Conservation (phyloP, 1,284 basidiomycete species). For the Cryptococcus deneoformans region DNA sequence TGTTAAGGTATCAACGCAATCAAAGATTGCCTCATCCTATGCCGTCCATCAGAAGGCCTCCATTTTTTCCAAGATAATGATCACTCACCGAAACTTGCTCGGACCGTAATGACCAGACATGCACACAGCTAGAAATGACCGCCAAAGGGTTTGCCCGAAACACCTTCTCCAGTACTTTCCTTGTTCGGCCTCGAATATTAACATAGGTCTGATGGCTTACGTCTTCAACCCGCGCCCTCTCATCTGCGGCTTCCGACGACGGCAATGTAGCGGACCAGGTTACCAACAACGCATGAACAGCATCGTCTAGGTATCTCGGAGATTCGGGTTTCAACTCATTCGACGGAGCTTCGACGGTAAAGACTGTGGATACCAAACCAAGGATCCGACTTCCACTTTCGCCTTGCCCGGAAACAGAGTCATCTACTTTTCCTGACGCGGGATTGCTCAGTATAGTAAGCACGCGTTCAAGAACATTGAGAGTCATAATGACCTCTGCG, state of each 20-base stretch:
- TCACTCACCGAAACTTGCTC: conserved; percentile 27
- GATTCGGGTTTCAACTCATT: conserved; percentile 20
- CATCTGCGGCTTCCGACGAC: background rate
- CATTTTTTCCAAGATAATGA: background rate
- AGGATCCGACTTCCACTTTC: conserved; percentile 51
- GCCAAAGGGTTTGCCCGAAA: conserved; percentile 76
- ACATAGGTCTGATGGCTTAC: conserved; percentile 26
- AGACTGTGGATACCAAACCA: conserved; percentile 49
- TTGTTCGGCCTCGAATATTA: conserved; percentile 58
- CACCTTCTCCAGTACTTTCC: conserved; percentile 77
- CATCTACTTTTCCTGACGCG: conserved; percentile 21
- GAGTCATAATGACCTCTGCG: conserved; percentile 75
- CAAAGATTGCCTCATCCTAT: conserved; percentile 60
- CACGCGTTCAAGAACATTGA: conserved; percentile 78
- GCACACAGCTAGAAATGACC: conserved; percentile 61
- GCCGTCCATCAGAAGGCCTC: background rate
- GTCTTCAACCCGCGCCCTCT: conserved; percentile 27
- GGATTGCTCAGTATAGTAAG: conserved; percentile 57
- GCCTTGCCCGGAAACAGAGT: conserved; percentile 49
- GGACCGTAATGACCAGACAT: conserved; percentile 34
- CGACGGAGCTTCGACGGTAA: conserved; percentile 42
- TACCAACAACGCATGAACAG: conserved; percentile 34
- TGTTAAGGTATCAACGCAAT: conserved; percentile 77
- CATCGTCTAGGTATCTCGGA: conserved; percentile 34
- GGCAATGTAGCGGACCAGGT: conserved; percentile 33